A percentile compares a stretch with the other conserved stretches of the same genome.
These are phyloP conservation scores for Neurospora cerealis DNA, from an alignment of 495 filamentous ascomycete genomes.

Conservation along the genomic window DNA sequence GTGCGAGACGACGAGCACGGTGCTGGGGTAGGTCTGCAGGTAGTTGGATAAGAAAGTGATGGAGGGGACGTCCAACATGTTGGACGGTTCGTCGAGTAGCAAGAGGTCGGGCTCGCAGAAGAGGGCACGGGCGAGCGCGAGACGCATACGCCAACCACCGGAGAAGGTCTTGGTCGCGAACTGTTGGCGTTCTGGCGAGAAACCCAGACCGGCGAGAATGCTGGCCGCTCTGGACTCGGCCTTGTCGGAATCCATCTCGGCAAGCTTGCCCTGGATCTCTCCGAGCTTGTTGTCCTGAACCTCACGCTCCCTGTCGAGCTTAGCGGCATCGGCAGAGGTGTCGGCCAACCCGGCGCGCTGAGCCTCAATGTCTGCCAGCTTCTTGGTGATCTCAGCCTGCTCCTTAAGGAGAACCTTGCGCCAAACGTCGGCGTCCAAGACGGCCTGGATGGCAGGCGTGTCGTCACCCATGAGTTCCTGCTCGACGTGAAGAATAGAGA, in stretches of 20 bases:
- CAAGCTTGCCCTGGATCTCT: conserved; percentile 84
- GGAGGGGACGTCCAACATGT: conserved; percentile 99
- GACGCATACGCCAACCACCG: conserved; percentile 98
- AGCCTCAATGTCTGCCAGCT: conserved; percentile 70
- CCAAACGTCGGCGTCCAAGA: conserved; percentile 98
- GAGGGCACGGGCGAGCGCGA: conserved; percentile 85
- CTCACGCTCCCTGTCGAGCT: conserved; percentile 76
- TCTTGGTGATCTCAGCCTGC: conserved; percentile 76
- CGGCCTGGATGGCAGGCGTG: conserved; percentile 88
- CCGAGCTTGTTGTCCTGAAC: conserved; percentile 79
- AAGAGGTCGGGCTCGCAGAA: conserved; percentile 98
- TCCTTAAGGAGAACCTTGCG: conserved; percentile 88
- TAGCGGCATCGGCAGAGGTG: conserved; percentile 74
- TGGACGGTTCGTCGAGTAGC: conserved; percentile 96
- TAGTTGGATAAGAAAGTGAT: conserved; percentile 98
- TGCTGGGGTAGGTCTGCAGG: conserved; percentile 87
- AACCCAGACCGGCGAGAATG: conserved; percentile 93
- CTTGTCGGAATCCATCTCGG: conserved; percentile 99
- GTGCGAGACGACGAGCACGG: conserved; percentile 94
- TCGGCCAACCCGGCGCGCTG: conserved; percentile 73
- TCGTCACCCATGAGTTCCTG: conserved; percentile 98
- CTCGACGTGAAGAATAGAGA: conserved; percentile 97
- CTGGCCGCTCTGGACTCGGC: conserved; percentile 90
- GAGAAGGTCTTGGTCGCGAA: conserved; percentile 96
- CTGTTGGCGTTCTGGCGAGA: conserved; percentile 88